Conservation (phyloP, 495 filamentous ascomycete genomes). For the Achaetomiella virescens region DNA sequence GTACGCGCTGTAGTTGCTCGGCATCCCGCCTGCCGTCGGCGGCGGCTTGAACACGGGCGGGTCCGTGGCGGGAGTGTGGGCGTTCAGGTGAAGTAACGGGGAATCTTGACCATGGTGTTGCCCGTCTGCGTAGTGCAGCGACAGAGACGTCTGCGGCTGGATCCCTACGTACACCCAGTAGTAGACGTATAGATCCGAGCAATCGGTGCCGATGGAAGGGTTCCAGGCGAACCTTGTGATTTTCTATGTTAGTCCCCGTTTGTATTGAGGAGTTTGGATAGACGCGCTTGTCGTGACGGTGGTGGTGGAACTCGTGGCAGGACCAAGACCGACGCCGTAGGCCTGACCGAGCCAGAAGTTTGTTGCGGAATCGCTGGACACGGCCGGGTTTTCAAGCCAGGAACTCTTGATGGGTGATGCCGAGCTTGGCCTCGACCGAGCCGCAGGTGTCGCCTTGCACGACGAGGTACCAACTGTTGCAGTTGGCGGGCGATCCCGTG, state of each 20-base stretch:
- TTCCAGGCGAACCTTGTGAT: neutral
- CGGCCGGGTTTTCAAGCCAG: neutral
- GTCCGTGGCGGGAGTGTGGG: neutral
- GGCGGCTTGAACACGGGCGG: neutral
- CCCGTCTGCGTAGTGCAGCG: too few species aligned
- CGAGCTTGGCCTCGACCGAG: too few species aligned
- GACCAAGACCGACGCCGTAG: too few species aligned
- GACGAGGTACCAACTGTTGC: slow-evolving; percentile 2
- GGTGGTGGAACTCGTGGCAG: neutral
- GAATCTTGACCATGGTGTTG: too few species aligned
- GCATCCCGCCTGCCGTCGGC: neutral
- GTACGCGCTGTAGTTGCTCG: neutral
- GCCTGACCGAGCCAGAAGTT: neutral
- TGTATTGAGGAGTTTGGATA: neutral
- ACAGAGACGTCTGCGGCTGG: too few species aligned
- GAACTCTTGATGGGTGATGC: too few species aligned
- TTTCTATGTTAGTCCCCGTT: neutral
- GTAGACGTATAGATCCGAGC: neutral
- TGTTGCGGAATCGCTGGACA: neutral
- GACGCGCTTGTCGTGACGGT: neutral
- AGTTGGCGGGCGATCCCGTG: neutral
- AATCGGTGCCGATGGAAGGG: neutral
- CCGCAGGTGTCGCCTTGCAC: neutral
- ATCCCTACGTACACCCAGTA: neutral
- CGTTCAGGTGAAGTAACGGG: too few species aligned